Evolutionary conservation across 1,284 basidiomycete species (phyloP).

Genomic region (Rhodotorula mucilaginosa): DNA sequence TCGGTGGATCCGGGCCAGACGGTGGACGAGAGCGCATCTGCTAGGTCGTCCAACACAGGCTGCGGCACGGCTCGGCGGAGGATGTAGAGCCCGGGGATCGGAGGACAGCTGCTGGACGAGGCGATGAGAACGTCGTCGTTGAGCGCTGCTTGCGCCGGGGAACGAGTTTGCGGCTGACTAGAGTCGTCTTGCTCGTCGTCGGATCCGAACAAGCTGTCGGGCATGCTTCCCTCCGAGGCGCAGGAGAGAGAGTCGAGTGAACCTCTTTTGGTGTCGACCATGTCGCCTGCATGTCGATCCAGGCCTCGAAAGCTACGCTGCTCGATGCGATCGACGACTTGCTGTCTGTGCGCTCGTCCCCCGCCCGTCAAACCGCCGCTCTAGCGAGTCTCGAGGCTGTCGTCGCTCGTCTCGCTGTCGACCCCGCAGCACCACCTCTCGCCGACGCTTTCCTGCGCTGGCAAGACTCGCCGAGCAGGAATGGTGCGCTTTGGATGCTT

Average conservation of each 20-base stretch:
- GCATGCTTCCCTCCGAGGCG: slow-evolving; percentile 1
- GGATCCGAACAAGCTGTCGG: slow-evolving; percentile 37
- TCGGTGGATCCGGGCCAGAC: slow-evolving; percentile 27
- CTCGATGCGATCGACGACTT: slow-evolving; percentile 15
- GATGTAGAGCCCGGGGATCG: slow-evolving; percentile 35
- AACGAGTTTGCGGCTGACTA: background rate
- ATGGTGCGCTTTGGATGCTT: slow-evolving; percentile 56
- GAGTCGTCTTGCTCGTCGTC: background rate
- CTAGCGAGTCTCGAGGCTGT: slow-evolving; percentile 20
- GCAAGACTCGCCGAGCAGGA: slow-evolving; percentile 73
- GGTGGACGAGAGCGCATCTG: background rate
- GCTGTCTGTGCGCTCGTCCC: slow-evolving; percentile 7
- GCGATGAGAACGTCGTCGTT: background rate
- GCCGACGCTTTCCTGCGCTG: slow-evolving; percentile 61
- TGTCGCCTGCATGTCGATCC: slow-evolving; percentile 9
- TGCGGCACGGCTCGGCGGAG: slow-evolving; percentile 29
- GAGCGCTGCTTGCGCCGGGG: background rate
- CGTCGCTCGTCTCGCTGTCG: slow-evolving; percentile 23
- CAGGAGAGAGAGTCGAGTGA: background rate
- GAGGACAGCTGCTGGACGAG: slow-evolving; percentile 1
- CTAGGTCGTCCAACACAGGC: slow-evolving; percentile 21
- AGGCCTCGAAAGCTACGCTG: slow-evolving; percentile 2
- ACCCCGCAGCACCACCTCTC: background rate
- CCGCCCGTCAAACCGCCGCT: slow-evolving; percentile 7
- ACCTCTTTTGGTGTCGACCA: background rate